phyloP scores from a whole-genome alignment of 768 basidiomycete genomes.

The Dioszegia hungarica region DNA sequence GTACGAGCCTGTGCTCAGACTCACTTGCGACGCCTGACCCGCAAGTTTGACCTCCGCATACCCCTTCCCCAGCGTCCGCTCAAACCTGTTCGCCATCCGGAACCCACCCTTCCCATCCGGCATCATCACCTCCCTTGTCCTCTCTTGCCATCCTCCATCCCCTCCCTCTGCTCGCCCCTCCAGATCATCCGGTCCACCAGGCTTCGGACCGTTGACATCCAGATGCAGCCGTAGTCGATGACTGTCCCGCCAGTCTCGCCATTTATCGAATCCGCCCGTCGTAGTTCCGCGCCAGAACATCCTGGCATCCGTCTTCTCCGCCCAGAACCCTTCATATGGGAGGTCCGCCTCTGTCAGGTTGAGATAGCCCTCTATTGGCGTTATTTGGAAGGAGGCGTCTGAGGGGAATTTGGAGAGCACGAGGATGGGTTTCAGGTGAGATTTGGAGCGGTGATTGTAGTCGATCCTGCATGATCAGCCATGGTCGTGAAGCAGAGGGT shows the following conservation, averaged over 20 bases:
- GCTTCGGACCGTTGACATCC: slow-evolving; percentile 48
- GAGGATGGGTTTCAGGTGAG: slow-evolving; percentile 39
- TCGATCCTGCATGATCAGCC: slow-evolving; percentile 28
- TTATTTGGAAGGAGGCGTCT: slow-evolving; percentile 40
- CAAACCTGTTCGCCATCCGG: slow-evolving; percentile 25
- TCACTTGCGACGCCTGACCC: slow-evolving; percentile 51
- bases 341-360: slow-evolving; percentile 33
- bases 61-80: slow-evolving; percentile 53
- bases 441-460: slow-evolving; percentile 42
- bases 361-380: slow-evolving; percentile 45
- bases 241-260: slow-evolving; percentile 49
- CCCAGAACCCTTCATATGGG: slow-evolving; percentile 44
- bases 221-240: slow-evolving; percentile 51
- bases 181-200: slow-evolving; percentile 7
- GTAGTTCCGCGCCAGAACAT: slow-evolving; percentile 53
- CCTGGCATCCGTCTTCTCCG: slow-evolving; percentile 49
- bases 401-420: slow-evolving; percentile 47
- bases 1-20: neutral
- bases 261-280: slow-evolving; percentile 49
- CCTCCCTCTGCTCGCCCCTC: slow-evolving; percentile 12
- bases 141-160: slow-evolving; percentile 46
- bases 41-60: slow-evolving; percentile 63
- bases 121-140: slow-evolving; percentile 41
- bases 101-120: slow-evolving; percentile 42
- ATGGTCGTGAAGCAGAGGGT: too few species aligned